Percentiles rank a stretch among this genome's conserved stretches.
Evolutionary conservation across 2,329 filamentous ascomycete genomes (phyloP).

Genomic region (Endocalyx cinctus): DNA sequence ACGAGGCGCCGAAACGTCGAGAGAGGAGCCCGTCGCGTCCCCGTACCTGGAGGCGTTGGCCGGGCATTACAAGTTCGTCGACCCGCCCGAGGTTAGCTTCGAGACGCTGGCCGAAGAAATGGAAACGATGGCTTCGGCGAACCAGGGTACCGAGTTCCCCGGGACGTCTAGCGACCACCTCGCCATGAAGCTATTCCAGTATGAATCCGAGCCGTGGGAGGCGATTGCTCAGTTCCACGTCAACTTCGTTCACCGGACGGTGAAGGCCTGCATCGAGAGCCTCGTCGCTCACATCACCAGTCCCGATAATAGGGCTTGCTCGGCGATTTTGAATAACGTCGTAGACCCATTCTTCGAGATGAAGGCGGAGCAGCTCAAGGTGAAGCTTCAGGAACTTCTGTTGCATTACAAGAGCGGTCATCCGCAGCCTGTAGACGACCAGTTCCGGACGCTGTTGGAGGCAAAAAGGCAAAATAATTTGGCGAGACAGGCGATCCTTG

Average conservation of each 20-base stretch:
- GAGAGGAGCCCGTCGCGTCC: too few relatives aligned
- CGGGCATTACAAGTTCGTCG: conserved; percentile 23
- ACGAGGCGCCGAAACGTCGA: too few relatives aligned
- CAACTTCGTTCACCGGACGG: conserved; percentile 19
- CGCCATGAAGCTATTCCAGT: conserved; percentile 34
- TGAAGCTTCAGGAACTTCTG: conserved; percentile 36
- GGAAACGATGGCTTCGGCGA: conserved; percentile 26
- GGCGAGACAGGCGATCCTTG: conserved; percentile 9
- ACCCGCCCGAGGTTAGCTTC: conserved; percentile 20
- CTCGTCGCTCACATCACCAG: conserved; percentile 29
- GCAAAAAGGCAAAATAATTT: conserved; percentile 10
- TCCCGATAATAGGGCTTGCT: conserved; percentile 16
- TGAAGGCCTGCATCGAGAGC: conserved; percentile 33
- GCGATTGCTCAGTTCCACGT: conserved; percentile 33
- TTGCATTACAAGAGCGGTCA: conserved; percentile 31
- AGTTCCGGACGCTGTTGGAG: conserved; percentile 21
- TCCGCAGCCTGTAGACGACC: conserved; percentile 26
- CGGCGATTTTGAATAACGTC: conserved; percentile 18
- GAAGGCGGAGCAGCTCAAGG: conserved; percentile 20
- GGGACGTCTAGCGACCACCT: conserved; percentile 33
- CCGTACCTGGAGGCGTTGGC: conserved; percentile 26
- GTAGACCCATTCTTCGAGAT: conserved; percentile 22
- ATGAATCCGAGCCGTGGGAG: conserved; percentile 34
- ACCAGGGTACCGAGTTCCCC: conserved; percentile 37
- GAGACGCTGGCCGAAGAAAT: conserved; percentile 19